These are phyloP conservation scores for Pythium diclinum DNA, from an alignment of 352 stramenopile species.

Conservation along the genomic window DNA sequence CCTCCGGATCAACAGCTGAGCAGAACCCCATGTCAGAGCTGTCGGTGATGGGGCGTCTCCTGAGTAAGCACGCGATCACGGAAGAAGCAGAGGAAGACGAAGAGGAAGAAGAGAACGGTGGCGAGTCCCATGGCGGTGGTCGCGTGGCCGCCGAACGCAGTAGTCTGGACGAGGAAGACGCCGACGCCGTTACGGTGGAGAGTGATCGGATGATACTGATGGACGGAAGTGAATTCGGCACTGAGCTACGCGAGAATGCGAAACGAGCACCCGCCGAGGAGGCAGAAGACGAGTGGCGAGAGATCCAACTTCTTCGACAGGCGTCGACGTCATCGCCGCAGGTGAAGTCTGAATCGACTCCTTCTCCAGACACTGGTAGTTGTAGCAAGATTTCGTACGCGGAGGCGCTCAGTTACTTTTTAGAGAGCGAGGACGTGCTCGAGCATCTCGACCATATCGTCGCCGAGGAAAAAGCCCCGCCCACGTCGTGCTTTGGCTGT, in stretches of 20 bases:
- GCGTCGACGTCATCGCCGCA: not conserved
- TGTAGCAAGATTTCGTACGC: slow-evolving; percentile 20
- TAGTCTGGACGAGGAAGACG: slow-evolving; percentile 14
- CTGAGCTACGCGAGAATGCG: not conserved
- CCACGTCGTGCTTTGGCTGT: slow-evolving; percentile 55
- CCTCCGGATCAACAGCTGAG: not conserved
- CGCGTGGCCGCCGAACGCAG: not conserved
- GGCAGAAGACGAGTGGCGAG: slow-evolving; percentile 42
- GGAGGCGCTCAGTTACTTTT: slow-evolving; percentile 18
- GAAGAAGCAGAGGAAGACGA: slow-evolving; percentile 31
- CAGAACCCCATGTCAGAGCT: not conserved
- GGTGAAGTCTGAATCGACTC: not conserved
- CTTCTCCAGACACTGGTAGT: slow-evolving; percentile 33
- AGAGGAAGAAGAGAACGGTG: slow-evolving; percentile 29
- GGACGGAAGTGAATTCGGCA: not conserved
- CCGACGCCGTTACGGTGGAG: slow-evolving; percentile 1
- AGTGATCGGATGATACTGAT: slow-evolving; percentile 15
- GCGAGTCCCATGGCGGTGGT: not conserved
- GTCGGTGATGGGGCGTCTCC: slow-evolving; percentile 44
- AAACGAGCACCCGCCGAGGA: not conserved
- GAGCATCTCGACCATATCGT: slow-evolving; percentile 46
- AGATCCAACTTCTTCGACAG: slow-evolving; percentile 42
- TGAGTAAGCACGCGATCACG: slow-evolving; percentile 48
- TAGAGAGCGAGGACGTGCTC: slow-evolving; percentile 25
- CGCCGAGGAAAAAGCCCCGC: slow-evolving; percentile 36